Evolutionary conservation across 2,329 filamentous ascomycete genomes (phyloP).

Genomic region (Colletotrichum agaves): DNA sequence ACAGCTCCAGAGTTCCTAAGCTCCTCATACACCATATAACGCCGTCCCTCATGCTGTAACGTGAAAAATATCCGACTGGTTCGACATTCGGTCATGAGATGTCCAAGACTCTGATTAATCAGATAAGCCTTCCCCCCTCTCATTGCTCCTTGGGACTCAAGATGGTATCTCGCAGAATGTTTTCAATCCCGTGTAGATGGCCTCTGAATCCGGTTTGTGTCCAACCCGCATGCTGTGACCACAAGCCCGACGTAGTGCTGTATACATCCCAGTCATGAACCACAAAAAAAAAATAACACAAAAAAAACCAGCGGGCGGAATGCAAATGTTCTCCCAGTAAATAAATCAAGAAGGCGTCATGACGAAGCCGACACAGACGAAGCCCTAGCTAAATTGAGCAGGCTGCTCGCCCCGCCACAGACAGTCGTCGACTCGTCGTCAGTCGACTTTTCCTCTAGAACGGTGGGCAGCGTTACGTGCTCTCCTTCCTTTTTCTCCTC

Average conservation of each 20-base stretch:
- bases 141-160: not conserved
- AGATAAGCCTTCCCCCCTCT: conserved; percentile 9
- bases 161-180: not conserved
- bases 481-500: conserved; percentile 28
- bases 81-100: not conserved
- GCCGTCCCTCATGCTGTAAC: conserved; percentile 27
- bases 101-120: not conserved
- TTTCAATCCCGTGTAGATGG: not conserved
- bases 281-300: not conserved
- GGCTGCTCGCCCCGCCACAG: conserved; percentile 61
- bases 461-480: conserved; percentile 38
- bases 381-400: conserved; percentile 58
- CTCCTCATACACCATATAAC: conserved; percentile 20
- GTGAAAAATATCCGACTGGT: not conserved
- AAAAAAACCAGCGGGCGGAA: not conserved
- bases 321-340: no score
- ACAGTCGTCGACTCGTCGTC: conserved; percentile 54
- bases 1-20: not conserved
- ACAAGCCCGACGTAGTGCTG: not conserved
- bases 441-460: conserved; percentile 9
- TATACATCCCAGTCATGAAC: not conserved
- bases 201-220: not conserved
- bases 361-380: conserved; percentile 28
- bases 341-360: not conserved
- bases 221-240: not conserved